Conservation (phyloP, 2,329 filamentous ascomycete genomes). For the Parafenestella ontariensis region DNA sequence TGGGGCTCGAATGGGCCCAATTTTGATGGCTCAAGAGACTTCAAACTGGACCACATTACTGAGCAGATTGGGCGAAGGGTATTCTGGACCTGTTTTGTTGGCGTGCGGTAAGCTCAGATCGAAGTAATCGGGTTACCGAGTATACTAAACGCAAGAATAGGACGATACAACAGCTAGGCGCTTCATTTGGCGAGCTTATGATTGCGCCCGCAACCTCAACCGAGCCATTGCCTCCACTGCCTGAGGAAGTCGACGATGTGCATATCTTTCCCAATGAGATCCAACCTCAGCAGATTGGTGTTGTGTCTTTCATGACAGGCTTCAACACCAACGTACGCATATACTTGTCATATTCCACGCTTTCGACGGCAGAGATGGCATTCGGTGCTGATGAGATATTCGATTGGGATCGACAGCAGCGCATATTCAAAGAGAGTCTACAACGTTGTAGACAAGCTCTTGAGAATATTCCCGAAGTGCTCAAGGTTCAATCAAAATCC, state of each 20-base stretch:
- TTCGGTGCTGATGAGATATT: conserved; percentile 80
- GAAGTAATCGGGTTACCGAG: conserved; percentile 68
- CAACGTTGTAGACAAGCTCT: conserved; percentile 73
- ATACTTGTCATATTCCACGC: conserved; percentile 79
- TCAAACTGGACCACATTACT: conserved; percentile 54
- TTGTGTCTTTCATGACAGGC: conserved; percentile 74
- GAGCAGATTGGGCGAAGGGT: conserved; percentile 66
- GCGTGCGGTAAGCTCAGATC: conserved; percentile 71
- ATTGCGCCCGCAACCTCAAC: conserved; percentile 78
- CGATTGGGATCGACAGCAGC: conserved; percentile 78
- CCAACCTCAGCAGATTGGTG: conserved; percentile 70
- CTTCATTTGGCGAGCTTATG: conserved; percentile 72
- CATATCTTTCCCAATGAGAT: conserved; percentile 77
- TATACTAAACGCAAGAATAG: conserved; percentile 50
- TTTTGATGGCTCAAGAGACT: conserved; percentile 46
- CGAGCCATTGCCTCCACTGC: conserved; percentile 79
- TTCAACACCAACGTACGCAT: conserved; percentile 83
- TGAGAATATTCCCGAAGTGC: conserved; percentile 71
- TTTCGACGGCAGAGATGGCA: conserved; percentile 81
- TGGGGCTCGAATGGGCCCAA: conserved; percentile 47
- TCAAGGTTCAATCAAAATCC: conserved; percentile 63
- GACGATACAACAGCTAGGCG: conserved; percentile 79
- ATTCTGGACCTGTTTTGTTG: conserved; percentile 84
- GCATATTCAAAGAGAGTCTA: conserved; percentile 74
- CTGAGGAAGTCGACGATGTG: conserved; percentile 82